These are phyloP conservation scores for Penicillium dipodomyicola DNA, from an alignment of 495 filamentous ascomycete species.

Conservation along the genomic window DNA sequence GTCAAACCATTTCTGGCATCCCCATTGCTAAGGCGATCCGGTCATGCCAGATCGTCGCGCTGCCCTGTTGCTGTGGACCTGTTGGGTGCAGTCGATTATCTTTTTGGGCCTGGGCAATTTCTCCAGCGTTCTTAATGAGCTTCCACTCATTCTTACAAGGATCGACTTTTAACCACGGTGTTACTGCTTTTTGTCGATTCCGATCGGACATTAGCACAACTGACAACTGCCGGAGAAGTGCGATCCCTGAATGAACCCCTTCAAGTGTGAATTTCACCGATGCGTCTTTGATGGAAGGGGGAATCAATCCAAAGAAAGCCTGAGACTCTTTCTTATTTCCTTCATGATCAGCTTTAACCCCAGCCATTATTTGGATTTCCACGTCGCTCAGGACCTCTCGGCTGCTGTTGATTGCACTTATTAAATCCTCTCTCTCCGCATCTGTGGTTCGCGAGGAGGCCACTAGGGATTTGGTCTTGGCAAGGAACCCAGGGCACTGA, in stretches of 20 bases:
- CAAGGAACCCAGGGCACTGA: slow-evolving; percentile 27
- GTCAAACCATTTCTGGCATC: not conserved
- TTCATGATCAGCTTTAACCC: not conserved
- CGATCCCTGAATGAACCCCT: not conserved
- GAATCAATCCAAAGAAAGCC: not conserved
- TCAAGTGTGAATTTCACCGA: slow-evolving; percentile 1
- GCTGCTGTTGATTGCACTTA: not conserved
- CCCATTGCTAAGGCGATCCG: slow-evolving; percentile 9
- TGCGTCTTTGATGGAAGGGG: not conserved
- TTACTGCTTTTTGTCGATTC: not conserved
- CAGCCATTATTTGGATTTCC: slow-evolving; percentile 1
- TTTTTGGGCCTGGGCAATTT: not conserved
- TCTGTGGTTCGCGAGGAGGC: not conserved
- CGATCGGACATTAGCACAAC: not conserved
- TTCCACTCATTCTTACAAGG: not conserved
- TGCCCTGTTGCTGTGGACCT: not conserved
- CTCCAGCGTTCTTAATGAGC: not conserved
- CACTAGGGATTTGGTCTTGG: slow-evolving; percentile 16
- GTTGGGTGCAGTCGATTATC: not conserved
- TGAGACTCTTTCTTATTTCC: not conserved
- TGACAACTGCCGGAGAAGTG: slow-evolving; percentile 10
- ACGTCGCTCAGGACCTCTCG: not conserved
- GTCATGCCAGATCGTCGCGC: not conserved
- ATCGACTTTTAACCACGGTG: slow-evolving; percentile 1
- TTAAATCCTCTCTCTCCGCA: not conserved